These are phyloP conservation scores for Sparassis latifolia DNA, from an alignment of 1,284 basidiomycete species.

Conservation along the genomic window DNA sequence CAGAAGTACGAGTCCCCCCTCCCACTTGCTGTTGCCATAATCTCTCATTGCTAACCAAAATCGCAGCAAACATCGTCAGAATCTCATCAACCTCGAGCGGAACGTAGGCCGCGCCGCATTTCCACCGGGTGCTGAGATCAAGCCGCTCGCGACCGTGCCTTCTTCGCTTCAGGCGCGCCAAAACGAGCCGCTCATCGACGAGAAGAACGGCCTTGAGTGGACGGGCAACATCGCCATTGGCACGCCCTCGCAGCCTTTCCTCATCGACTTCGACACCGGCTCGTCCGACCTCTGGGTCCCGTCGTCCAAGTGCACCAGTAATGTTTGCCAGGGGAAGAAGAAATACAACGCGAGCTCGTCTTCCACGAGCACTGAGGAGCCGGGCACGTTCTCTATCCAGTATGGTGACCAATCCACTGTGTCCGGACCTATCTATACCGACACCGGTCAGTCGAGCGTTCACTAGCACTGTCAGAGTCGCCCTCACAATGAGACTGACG, in stretches of 20 bases:
- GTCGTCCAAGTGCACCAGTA: slow-evolving; percentile 25
- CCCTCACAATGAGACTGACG: background rate
- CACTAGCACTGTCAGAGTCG: background rate
- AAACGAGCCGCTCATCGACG: slow-evolving; percentile 11
- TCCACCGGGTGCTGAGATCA: slow-evolving; percentile 5
- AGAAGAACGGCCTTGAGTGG: slow-evolving; percentile 14
- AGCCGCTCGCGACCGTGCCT: slow-evolving; percentile 1
- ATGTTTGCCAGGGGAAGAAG: slow-evolving; percentile 29
- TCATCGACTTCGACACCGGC: slow-evolving; percentile 25
- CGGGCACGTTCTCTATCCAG: slow-evolving; percentile 26
- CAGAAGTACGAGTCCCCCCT: slow-evolving; percentile 11
- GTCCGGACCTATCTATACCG: slow-evolving; percentile 31
- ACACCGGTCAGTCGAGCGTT: slow-evolving; percentile 15
- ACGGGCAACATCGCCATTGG: slow-evolving; percentile 17
- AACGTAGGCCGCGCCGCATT: slow-evolving; percentile 4
- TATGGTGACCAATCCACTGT: slow-evolving; percentile 41
- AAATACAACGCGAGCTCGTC: slow-evolving; percentile 26
- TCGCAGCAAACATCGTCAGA: slow-evolving; percentile 15
- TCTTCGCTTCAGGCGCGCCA: slow-evolving; percentile 12
- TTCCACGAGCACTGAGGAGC: slow-evolving; percentile 22
- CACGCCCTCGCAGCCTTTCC: slow-evolving; percentile 14
- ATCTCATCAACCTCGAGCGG: slow-evolving; percentile 5
- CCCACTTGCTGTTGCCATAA: no score
- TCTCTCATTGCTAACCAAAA: no score
- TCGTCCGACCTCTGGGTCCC: slow-evolving; percentile 38